Percentiles rank a stretch among this genome's conserved stretches.
Conservation (phyloP, 495 filamentous ascomycete species). For the Penicillium antarcticum region DNA sequence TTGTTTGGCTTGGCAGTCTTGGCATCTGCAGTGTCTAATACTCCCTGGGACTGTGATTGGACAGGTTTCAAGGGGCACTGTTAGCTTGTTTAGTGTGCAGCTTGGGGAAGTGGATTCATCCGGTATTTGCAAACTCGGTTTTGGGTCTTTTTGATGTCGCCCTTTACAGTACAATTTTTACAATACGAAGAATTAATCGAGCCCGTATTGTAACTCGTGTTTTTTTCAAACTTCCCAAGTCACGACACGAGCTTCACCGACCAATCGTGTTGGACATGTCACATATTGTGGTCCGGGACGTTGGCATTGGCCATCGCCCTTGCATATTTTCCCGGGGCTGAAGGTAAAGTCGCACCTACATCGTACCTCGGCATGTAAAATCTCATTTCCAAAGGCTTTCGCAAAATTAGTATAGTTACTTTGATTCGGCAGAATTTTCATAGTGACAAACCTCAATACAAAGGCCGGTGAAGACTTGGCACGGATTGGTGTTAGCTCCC, state of each 20-base stretch:
- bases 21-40: neutral
- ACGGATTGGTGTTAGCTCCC: neutral
- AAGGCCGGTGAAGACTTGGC: neutral
- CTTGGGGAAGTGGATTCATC: neutral
- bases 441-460: neutral
- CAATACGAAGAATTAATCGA: no score
- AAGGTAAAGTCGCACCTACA: neutral
- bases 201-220: neutral
- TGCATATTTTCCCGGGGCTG: neutral
- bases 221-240: neutral
- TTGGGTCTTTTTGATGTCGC: neutral
- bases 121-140: neutral
- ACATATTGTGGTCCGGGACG: neutral
- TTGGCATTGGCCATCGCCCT: neutral
- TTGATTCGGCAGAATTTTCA: no score
- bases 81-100: neutral
- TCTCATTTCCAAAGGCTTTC: no score
- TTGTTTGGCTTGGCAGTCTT: constrained; percentile 8
- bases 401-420: no score
- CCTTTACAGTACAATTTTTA: no score
- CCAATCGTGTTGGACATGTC: neutral
- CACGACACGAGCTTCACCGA: no score
- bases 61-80: constrained; percentile 10
- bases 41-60: constrained; percentile 1
- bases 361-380: neutral